Percentiles rank a stretch among this genome's conserved stretches.
phyloP scores from a whole-genome alignment of 805 yeast genomes.

The Kregervanrija pseudodelftensis region DNA sequence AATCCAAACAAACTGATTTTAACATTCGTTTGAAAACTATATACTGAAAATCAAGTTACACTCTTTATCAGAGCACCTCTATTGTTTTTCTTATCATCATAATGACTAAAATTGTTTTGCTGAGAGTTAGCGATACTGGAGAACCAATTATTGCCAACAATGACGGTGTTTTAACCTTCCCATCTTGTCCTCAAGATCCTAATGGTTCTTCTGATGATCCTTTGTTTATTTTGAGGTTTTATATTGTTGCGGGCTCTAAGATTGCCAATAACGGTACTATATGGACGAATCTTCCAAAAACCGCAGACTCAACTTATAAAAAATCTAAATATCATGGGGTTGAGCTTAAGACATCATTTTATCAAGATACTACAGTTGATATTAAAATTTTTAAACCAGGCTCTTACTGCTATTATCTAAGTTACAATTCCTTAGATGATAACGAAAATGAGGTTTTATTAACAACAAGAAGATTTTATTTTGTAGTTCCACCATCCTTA shows the following conservation, averaged over 20 bases:
- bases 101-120: slow-evolving; percentile 35
- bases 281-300: slow-evolving; percentile 65
- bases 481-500: slow-evolving; percentile 76
- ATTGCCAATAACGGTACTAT: slow-evolving; percentile 65
- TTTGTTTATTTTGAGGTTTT: slow-evolving; percentile 46
- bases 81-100: background rate
- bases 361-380: slow-evolving; percentile 52
- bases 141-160: slow-evolving; percentile 33
- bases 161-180: slow-evolving; percentile 46
- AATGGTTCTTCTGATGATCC: slow-evolving; percentile 28
- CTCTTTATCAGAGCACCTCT: too few relatives aligned
- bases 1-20: too few relatives aligned
- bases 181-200: slow-evolving; percentile 34
- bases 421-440: slow-evolving; percentile 37
- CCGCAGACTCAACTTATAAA: slow-evolving; percentile 35
- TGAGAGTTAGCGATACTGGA: slow-evolving; percentile 41
- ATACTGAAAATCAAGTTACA: too few relatives aligned
- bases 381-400: slow-evolving; percentile 69
- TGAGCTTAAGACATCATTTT: slow-evolving; percentile 50
- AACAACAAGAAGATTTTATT: slow-evolving; percentile 57
- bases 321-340: slow-evolving; percentile 50
- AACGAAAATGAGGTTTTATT: slow-evolving; percentile 23
- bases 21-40: too few relatives aligned
- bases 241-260: slow-evolving; percentile 68
- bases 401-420: slow-evolving; percentile 64